A percentile compares a stretch with the other conserved stretches of the same genome.
Evolutionary conservation across 345 rosid genomes (phyloP).

Genomic region (Salix koriyanagi): DNA sequence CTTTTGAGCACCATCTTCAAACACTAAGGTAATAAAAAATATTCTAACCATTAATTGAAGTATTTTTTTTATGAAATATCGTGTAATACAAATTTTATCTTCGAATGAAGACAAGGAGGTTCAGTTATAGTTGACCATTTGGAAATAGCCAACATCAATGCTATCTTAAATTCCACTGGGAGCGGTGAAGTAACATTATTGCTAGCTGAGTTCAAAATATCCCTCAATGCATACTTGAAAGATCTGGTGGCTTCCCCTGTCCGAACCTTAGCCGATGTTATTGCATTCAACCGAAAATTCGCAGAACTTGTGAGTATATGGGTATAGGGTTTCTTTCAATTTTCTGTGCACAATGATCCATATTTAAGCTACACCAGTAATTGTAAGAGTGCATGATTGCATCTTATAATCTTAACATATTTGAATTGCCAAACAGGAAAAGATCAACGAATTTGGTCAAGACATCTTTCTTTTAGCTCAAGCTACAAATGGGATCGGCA

Average conservation of each 20-base stretch:
- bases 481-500: slow-evolving; percentile 36
- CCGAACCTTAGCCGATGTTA: slow-evolving; percentile 52
- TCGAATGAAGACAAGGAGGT: slow-evolving; percentile 39
- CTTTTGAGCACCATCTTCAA: slow-evolving; percentile 40
- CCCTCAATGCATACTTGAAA: slow-evolving; percentile 46
- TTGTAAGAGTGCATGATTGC: too few species aligned
- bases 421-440: slow-evolving; percentile 38
- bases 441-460: slow-evolving; percentile 46
- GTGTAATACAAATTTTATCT: background rate
- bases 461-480: slow-evolving; percentile 37
- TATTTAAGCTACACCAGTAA: too few species aligned
- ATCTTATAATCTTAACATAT: background rate
- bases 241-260: slow-evolving; percentile 44
- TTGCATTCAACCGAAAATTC: slow-evolving; percentile 45
- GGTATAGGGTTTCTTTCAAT: too few species aligned
- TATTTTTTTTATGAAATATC: too few species aligned
- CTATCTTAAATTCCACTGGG: background rate
- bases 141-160: slow-evolving; percentile 34
- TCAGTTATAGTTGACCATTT: slow-evolving; percentile 46
- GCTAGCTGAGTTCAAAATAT: slow-evolving; percentile 52
- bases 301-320: slow-evolving; percentile 33
- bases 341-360: too few species aligned
- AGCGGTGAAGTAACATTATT: slow-evolving; percentile 41
- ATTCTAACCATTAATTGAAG: background rate
- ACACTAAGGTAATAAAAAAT: slow-evolving; percentile 37